Evolutionary conservation across 345 rosid genomes (phyloP), one percentile per base, ranked within the genome.

Genomic region (Acer saccharum): DNA sequence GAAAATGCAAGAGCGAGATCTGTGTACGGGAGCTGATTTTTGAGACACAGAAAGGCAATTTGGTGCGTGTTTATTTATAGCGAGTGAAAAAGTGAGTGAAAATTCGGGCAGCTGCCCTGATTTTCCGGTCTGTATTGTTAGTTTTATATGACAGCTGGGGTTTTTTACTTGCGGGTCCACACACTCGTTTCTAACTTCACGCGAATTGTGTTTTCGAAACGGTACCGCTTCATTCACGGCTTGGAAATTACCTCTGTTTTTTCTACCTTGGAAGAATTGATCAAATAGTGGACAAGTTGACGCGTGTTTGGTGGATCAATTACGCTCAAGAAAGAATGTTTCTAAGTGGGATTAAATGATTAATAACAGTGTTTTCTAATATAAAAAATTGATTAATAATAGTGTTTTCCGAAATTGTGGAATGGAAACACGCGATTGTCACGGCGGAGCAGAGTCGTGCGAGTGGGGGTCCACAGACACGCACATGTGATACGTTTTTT

Each of bases 61-160:
- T 35, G 52, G 48, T n/a, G 79, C 66, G 75, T 60, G 71, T 3
- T 29, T 32, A 73, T 83, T 72, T 86, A 86, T 81, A 86, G 77
- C 20, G 12, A 3, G 10, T 13, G 65, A 29, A 43, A 54, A 60
- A 86, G 77, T 13, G 12, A 3, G 10, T 13, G 65, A 29, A 43
- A 46, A 60, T n/a, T 61, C 13, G 67, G 68, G 27, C 68, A 82
- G 79, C 80, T 81, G 83, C 32, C 86, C 89, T 58, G 16, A 25
- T 69, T 71, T 67, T 79, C 78, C 83, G 86, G 79, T 61, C 78
- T 85, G 82, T 82, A 35, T 77, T 57, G 79, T 79, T 46, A 50
- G 76, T 60, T 63, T 68, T 43, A 60, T 18, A 14, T 61, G 67
- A 70, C 76, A 72, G 79, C 50, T 65, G 41, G 6, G n/a, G 18